These are phyloP conservation scores for Stromatinia cepivora DNA, from an alignment of 2,329 filamentous ascomycete species.

Conservation along the genomic window DNA sequence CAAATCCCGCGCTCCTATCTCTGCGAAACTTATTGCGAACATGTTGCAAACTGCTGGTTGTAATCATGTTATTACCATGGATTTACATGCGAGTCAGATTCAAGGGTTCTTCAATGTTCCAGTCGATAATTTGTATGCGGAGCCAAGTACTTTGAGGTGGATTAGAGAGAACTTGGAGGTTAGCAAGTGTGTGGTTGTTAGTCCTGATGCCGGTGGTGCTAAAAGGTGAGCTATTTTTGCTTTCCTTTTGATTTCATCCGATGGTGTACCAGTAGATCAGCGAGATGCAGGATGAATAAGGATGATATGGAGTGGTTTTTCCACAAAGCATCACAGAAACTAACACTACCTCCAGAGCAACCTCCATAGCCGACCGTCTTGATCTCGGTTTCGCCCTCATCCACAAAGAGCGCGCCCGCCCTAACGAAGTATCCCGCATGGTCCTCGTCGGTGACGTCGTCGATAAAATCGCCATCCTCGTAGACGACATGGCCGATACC, in stretches of 20 bases:
- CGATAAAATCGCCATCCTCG: conserved; percentile 89
- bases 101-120: conserved; percentile 91
- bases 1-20: conserved; percentile 92
- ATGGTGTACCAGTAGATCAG: not conserved
- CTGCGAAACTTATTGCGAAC: conserved; percentile 92
- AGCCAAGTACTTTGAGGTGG: conserved; percentile 89
- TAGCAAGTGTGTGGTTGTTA: conserved; percentile 88
- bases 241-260: not conserved
- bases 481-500: conserved; percentile 97
- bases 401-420: conserved; percentile 92
- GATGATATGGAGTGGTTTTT: not conserved
- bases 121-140: conserved; percentile 81
- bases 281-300: not conserved
- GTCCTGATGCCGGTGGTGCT: conserved; percentile 89
- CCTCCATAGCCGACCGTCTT: conserved; percentile 87
- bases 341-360: conserved; percentile 56
- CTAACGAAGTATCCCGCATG: conserved; percentile 90
- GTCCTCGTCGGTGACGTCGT: conserved; percentile 92
- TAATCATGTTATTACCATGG: conserved; percentile 94
- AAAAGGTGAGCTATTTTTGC: conserved; percentile 61
- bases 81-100: conserved; percentile 90
- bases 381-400: conserved; percentile 92
- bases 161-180: conserved; percentile 83
- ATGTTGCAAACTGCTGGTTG: conserved; percentile 96
- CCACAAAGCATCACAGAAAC: not conserved